Percentiles rank a stretch among this genome's conserved stretches.
Conservation (phyloP, 441 rosid genomes). For the Jatropha podagrica region DNA sequence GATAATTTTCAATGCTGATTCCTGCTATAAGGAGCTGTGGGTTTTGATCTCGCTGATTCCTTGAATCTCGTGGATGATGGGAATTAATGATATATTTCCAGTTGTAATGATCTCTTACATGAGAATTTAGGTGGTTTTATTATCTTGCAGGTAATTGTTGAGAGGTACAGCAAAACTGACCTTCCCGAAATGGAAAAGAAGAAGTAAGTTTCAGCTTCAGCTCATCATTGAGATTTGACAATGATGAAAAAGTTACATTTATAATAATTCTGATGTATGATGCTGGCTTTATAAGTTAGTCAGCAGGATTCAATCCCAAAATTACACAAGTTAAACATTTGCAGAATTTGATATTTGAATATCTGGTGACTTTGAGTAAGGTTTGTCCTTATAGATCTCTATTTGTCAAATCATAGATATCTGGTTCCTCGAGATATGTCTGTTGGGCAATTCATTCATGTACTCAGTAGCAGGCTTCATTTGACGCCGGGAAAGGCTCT, state of each 20-base stretch:
- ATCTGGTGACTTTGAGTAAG: background rate
- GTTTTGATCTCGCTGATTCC: background rate
- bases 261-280: background rate
- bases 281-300: background rate
- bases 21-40: background rate
- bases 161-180: constrained; percentile 70
- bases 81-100: background rate
- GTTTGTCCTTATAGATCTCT: background rate
- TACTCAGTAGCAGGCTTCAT: constrained; percentile 64
- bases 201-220: constrained; percentile 48
- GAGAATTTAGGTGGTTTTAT: constrained; percentile 7
- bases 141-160: constrained; percentile 66
- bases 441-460: constrained; percentile 86
- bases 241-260: too few species aligned
- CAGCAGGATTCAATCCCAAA: background rate
- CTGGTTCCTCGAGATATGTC: constrained; percentile 89
- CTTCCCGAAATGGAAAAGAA: constrained; percentile 84
- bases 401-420: constrained; percentile 41
- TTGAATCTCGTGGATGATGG: background rate
- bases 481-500: constrained; percentile 78
- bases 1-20: too few species aligned
- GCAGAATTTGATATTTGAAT: constrained; percentile 17
- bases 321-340: background rate
- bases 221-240: background rate
- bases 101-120: background rate